Evolutionary conservation across 2,329 filamentous ascomycete species (phyloP), one percentile per base, ranked within the genome.

Genomic region (Aspergillus sp.): DNA sequence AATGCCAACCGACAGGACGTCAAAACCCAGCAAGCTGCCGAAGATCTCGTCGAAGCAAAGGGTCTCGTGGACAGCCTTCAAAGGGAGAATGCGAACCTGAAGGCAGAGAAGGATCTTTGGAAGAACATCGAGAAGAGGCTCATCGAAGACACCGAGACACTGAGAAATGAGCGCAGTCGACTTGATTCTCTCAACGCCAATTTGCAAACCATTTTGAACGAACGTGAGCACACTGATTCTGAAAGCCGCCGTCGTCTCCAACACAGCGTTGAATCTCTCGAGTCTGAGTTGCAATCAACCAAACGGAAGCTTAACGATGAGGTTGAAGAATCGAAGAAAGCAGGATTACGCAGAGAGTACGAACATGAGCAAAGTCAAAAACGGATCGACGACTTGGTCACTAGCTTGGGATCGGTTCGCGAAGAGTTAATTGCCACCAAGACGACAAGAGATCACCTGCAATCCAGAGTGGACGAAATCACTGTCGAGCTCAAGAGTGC

Each of bases 21-120:
- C 37, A 84, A 83, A 35, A 93, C 87, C 2, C 90, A 96, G 58
- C 90, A 96, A 66, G 86, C 91, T 27, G 90, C 89, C 0, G 91
- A 97, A 66, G 91, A 98, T 56, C 77, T 97, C 5, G 83, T 97
- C 7, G 93, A 96, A 63, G 83, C 86, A 5, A 86, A 84, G 62
- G 86, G 86, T 29, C 71, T 91, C 41, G 75, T 87, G 4, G 91
- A 98, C 59, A 90, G 89, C 59, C 79, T 96, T 66, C 86, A 90
- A 41, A 90, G 89, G 52, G 93, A 98, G 63, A 89, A 85, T 42
- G 85, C 90, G 11, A 96, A 97, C 59, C 78, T 96, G 30, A 95
- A 95, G 65, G 90, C 91, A 0, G 91, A 97, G 67, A 95, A 95
- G 70, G 86, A 89, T 32, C 76, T 98, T 7, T 95, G 88, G 86